Evolutionary conservation across 768 basidiomycete genomes (phyloP).

Genomic region (Macrolepiota dolichaula): DNA sequence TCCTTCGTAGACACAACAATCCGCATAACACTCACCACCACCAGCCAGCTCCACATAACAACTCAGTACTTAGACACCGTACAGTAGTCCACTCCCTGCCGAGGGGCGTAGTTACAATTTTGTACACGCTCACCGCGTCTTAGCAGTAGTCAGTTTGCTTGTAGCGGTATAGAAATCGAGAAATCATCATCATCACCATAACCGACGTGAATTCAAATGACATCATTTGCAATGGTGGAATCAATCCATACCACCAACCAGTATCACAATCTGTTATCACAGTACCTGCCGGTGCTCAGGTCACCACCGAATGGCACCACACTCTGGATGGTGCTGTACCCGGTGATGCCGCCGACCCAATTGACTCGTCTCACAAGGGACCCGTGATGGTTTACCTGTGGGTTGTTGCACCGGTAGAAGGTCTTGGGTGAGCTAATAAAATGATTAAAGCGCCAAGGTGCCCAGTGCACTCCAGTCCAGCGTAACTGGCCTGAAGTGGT

Average conservation of each 20-base stretch:
- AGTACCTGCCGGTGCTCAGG: slow-evolving; percentile 48
- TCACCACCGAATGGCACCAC: slow-evolving; percentile 54
- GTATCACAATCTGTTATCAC: slow-evolving; percentile 41
- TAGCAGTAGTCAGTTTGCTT: too few species aligned
- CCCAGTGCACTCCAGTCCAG: slow-evolving; percentile 39
- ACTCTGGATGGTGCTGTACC: slow-evolving; percentile 39
- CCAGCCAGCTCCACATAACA: too few species aligned
- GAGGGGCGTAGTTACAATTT: too few species aligned
- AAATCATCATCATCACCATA: too few species aligned
- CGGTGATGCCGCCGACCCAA: slow-evolving; percentile 40
- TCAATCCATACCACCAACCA: slow-evolving; percentile 50
- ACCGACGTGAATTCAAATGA: slow-evolving; percentile 54
- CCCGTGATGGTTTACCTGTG: slow-evolving; percentile 51
- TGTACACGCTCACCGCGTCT: too few species aligned
- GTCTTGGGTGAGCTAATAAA: not conserved
- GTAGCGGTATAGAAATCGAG: too few species aligned
- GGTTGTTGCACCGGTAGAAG: slow-evolving; percentile 12
- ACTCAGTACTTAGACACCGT: too few species aligned
- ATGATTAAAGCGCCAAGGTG: slow-evolving; percentile 38
- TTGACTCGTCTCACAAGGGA: slow-evolving; percentile 52
- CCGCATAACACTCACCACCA: too few species aligned
- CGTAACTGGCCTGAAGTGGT: slow-evolving; percentile 50
- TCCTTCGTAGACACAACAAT: too few species aligned
- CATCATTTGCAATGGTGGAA: slow-evolving; percentile 57
- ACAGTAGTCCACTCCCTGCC: too few species aligned